phyloP scores from a whole-genome alignment of 2,329 filamentous ascomycete genomes.

The Sclerotinia nivalis region DNA sequence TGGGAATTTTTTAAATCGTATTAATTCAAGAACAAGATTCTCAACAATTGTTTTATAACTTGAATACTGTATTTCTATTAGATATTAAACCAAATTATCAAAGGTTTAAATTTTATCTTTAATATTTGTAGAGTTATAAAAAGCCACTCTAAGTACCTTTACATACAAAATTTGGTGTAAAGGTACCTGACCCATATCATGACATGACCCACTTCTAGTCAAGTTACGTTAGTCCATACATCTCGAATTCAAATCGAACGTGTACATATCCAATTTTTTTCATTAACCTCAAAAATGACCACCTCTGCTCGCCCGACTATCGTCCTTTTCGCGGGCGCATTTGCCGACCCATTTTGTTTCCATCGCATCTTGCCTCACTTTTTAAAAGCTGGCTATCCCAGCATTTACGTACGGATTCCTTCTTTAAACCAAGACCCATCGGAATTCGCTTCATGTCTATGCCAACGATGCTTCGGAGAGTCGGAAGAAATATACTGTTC shows the following conservation, averaged over 20 bases:
- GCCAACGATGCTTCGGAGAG: neutral
- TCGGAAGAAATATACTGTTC: constrained; percentile 4
- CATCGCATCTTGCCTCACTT: neutral
- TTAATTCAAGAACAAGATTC: too few relatives aligned
- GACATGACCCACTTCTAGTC: too few relatives aligned
- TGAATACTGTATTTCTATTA: too few relatives aligned
- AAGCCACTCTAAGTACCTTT: too few relatives aligned
- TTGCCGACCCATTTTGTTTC: neutral
- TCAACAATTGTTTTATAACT: too few relatives aligned
- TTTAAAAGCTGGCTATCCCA: neutral
- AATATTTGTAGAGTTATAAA: too few relatives aligned
- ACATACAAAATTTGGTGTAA: too few relatives aligned
- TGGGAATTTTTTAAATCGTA: too few relatives aligned
- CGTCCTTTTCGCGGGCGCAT: neutral
- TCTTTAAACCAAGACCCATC: neutral
- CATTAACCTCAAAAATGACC: neutral
- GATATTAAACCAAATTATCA: too few relatives aligned
- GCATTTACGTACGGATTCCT: neutral
- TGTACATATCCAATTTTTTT: neutral
- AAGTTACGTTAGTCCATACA: neutral
- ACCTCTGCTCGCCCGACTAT: constrained; percentile 4
- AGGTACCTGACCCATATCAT: too few relatives aligned
- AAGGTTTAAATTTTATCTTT: too few relatives aligned
- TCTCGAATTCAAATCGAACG: too few relatives aligned
- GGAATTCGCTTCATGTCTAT: neutral